Conservation (phyloP, 805 yeast species). For the Schwanniomyces occidentalis region DNA sequence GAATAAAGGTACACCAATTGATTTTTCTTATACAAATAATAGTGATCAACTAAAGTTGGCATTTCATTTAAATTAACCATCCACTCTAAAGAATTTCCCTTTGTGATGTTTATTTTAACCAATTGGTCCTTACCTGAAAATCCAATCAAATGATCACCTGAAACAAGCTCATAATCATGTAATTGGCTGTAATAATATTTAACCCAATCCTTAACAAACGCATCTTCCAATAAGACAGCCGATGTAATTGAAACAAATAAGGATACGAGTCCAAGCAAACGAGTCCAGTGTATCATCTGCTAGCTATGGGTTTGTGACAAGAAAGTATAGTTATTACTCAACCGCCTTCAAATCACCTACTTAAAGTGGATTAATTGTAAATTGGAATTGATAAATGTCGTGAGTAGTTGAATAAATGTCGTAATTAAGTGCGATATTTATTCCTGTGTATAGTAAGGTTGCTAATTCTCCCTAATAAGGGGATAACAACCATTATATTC, state of each 20-base stretch:
- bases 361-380: too few species aligned
- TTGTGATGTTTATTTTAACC: slow-evolving; percentile 10
- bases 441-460: too few species aligned
- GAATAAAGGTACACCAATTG: slow-evolving; percentile 16
- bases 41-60: slow-evolving; percentile 9
- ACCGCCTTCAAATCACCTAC: too few species aligned
- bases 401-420: too few species aligned
- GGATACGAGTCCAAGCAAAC: background rate
- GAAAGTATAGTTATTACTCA: too few species aligned
- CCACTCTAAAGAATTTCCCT: slow-evolving; percentile 13
- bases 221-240: slow-evolving; percentile 48
- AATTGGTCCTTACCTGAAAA: slow-evolving; percentile 14
- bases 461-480: too few species aligned
- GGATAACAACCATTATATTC: too few species aligned
- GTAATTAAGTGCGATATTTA: too few species aligned
- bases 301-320: too few species aligned
- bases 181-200: slow-evolving; percentile 43
- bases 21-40: slow-evolving; percentile 6
- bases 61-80: slow-evolving; percentile 16
- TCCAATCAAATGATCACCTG: slow-evolving; percentile 13
- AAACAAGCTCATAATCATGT: slow-evolving; percentile 5
- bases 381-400: too few species aligned
- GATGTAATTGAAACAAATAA: background rate
- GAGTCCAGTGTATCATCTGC: too few species aligned
- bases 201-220: slow-evolving; percentile 58